A percentile compares a stretch with the other conserved stretches of the same genome.
These are phyloP conservation scores for Neospermospora avenae DNA, from an alignment of 2,329 filamentous ascomycete genomes.

Conservation along the genomic window DNA sequence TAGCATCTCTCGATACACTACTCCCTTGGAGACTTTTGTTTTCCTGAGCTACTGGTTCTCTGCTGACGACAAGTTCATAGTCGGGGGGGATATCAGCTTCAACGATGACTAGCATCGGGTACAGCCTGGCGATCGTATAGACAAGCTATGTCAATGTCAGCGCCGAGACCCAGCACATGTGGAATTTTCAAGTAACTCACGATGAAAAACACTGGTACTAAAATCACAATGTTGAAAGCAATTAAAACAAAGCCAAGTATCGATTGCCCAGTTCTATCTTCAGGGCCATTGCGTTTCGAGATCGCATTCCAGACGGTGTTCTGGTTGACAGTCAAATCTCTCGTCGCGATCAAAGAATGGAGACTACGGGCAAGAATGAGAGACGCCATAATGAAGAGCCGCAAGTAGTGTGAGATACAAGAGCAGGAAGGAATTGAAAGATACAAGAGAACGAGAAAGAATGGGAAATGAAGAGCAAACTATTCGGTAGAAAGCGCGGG, in stretches of 20 bases:
- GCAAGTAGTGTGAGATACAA: background rate
- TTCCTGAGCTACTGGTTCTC: background rate
- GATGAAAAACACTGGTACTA: background rate
- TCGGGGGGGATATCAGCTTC: constrained; percentile 4
- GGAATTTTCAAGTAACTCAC: background rate
- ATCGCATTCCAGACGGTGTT: background rate
- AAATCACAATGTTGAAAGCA: background rate
- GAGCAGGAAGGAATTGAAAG: no score
- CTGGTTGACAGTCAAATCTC: background rate
- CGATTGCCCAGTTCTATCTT: no score
- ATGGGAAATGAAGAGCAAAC: background rate
- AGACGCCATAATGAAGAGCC: constrained; percentile 1
- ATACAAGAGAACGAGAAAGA: background rate
- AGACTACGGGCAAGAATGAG: background rate
- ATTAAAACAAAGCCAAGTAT: background rate
- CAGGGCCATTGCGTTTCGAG: background rate
- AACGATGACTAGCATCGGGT: background rate
- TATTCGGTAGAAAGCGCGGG: background rate
- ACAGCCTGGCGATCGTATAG: background rate
- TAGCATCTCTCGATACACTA: background rate
- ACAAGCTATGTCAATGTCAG: background rate
- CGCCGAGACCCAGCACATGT: no score
- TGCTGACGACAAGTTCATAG: background rate
- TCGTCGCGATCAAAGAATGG: background rate
- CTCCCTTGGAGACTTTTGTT: background rate